Evolutionary conservation across 2,329 filamentous ascomycete genomes (phyloP).

Genomic region (Huntiella abstrusa): DNA sequence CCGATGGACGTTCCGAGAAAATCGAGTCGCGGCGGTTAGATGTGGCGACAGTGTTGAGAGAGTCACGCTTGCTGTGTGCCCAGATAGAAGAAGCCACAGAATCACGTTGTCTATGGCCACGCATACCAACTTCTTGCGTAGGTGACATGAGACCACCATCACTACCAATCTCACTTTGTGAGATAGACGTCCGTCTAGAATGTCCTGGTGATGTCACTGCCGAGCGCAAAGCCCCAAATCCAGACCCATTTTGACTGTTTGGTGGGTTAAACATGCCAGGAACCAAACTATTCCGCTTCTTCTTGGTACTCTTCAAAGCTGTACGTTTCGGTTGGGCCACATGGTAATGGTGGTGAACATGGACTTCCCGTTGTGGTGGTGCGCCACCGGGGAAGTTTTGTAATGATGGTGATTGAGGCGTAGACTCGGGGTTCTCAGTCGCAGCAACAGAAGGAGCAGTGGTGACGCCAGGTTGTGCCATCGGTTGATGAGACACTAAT

Average conservation of each 20-base stretch:
- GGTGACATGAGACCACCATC: slow-evolving; percentile 3
- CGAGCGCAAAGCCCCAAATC: not conserved
- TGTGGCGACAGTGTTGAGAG: slow-evolving; percentile 18
- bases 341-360: slow-evolving; percentile 92
- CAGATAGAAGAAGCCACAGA: slow-evolving; percentile 25
- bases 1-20: slow-evolving; percentile 40
- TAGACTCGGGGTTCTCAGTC: not conserved
- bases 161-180: not conserved
- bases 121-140: slow-evolving; percentile 2
- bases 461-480: not conserved
- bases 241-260: not conserved
- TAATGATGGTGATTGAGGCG: slow-evolving; percentile 11
- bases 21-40: slow-evolving; percentile 39
- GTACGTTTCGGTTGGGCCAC: slow-evolving; percentile 37
- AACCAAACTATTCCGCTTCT: slow-evolving; percentile 48
- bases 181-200: slow-evolving; percentile 6
- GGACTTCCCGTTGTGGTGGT: slow-evolving; percentile 48
- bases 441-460: not conserved
- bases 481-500: slow-evolving; percentile 57
- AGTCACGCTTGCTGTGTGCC: slow-evolving; percentile 8
- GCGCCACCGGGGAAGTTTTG: slow-evolving; percentile 13
- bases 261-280: slow-evolving; percentile 41
- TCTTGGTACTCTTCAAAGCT: slow-evolving; percentile 41
- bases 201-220: slow-evolving; percentile 4
- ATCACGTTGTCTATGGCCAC: slow-evolving; percentile 28